Conservation (phyloP, 306 rosid species). For the Cicer chorassanicum region DNA sequence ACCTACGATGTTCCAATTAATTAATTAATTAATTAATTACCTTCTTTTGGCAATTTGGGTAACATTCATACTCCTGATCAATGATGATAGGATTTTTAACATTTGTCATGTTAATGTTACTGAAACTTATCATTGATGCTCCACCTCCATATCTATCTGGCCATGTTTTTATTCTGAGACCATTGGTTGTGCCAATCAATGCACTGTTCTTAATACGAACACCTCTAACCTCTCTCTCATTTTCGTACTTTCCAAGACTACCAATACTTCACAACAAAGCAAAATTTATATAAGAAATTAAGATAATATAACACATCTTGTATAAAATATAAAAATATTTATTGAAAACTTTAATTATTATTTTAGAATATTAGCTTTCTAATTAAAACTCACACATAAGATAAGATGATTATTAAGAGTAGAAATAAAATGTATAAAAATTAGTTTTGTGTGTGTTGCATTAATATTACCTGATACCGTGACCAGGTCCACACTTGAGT, state of each 20-base stretch:
- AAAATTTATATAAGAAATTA: background rate
- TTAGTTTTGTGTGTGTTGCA: too few species aligned
- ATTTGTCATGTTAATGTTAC: slow-evolving; percentile 42
- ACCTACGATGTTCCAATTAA: background rate
- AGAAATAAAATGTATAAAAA: too few species aligned
- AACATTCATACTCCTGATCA: slow-evolving; percentile 51
- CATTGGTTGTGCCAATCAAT: slow-evolving; percentile 48
- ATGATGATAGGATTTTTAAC: slow-evolving; percentile 53
- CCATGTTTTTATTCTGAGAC: slow-evolving; percentile 54
- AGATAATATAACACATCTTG: too few species aligned
- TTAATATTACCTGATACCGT: slow-evolving; percentile 49
- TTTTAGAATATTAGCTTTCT: too few species aligned
- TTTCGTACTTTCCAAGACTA: slow-evolving; percentile 47
- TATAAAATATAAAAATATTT: too few species aligned
- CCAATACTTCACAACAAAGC: slow-evolving; percentile 40
- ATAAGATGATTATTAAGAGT: too few species aligned
- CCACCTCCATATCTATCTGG: slow-evolving; percentile 35
- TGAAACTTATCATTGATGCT: slow-evolving; percentile 44
- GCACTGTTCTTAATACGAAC: slow-evolving; percentile 26
- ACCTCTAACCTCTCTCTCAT: slow-evolving; percentile 45
- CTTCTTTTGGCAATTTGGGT: slow-evolving; percentile 45
- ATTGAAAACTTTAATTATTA: too few species aligned
- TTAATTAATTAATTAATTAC: slow-evolving; percentile 8
- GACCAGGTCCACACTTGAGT: slow-evolving; percentile 56
- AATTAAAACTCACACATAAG: too few species aligned